Evolutionary conservation across 176 grass and related monocot species (phyloP).

Genomic region (Tillandsia leiboldiana): DNA sequence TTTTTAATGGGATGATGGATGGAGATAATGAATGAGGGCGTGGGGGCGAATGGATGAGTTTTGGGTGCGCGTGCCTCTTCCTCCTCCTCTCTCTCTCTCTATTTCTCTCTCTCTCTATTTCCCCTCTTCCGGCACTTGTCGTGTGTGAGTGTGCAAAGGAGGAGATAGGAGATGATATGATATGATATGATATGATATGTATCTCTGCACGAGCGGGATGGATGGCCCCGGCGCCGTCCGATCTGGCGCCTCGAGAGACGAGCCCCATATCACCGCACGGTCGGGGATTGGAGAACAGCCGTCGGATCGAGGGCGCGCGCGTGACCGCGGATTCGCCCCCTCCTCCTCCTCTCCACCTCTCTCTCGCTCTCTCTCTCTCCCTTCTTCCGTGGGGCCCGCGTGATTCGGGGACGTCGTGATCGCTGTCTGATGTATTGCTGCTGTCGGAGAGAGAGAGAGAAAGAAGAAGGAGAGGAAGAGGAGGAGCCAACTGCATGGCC

Average conservation of each 20-base stretch:
- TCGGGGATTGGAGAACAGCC: slow-evolving; percentile 22
- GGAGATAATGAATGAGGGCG: slow-evolving; percentile 23
- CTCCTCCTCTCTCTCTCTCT: background rate
- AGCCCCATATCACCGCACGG: slow-evolving; percentile 18
- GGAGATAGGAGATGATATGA: too few species aligned
- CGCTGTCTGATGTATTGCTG: background rate
- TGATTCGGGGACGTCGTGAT: background rate
- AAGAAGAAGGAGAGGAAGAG: background rate
- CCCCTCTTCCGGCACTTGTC: slow-evolving; percentile 11
- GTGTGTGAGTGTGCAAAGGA: slow-evolving; percentile 14
- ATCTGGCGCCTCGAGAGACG: slow-evolving; percentile 19
- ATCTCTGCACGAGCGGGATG: slow-evolving; percentile 9
- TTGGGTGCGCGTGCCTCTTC: slow-evolving; percentile 27
- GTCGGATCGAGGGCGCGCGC: slow-evolving; percentile 27
- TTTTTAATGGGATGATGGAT: background rate
- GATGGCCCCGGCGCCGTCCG: slow-evolving; percentile 19
- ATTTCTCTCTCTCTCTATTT: background rate
- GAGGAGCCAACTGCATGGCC: background rate
- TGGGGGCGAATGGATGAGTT: slow-evolving; percentile 25
- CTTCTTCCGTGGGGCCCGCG: background rate
- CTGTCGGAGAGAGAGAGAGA: background rate
- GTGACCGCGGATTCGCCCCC: slow-evolving; percentile 12
- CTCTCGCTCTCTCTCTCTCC: too few species aligned
- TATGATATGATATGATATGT: too few species aligned
- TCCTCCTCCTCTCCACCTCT: too few species aligned